These are phyloP conservation scores for Coelastrella sp. DNA, from an alignment of 139 green algal species.

Conservation along the genomic window DNA sequence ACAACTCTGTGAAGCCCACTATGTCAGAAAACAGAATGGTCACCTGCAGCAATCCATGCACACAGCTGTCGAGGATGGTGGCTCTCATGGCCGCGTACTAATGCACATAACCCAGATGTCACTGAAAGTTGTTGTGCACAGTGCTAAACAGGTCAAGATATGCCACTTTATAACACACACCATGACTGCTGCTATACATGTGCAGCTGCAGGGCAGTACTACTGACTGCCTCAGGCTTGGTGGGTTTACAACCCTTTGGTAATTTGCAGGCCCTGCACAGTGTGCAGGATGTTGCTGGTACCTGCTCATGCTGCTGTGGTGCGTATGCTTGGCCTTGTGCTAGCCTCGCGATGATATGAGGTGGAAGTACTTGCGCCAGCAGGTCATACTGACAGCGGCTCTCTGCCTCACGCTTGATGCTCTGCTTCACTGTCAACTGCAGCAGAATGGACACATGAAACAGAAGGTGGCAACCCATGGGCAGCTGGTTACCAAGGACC, in stretches of 20 bases:
- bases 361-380: conserved; percentile 14
- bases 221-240: too few relatives aligned
- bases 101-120: too few relatives aligned
- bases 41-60: conserved; percentile 7
- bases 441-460: background rate
- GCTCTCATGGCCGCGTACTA: too few relatives aligned
- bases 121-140: too few relatives aligned
- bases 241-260: too few relatives aligned
- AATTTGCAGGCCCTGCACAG: background rate
- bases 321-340: background rate
- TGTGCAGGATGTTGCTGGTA: background rate
- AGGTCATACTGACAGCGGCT: conserved; percentile 15
- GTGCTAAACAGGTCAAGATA: too few relatives aligned
- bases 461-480: background rate
- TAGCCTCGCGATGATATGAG: conserved; percentile 27
- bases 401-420: conserved; percentile 16
- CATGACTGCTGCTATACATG: too few relatives aligned
- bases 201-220: too few relatives aligned
- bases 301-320: conserved; percentile 29
- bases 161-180: too few relatives aligned
- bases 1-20: conserved; percentile 31
- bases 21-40: conserved; percentile 39
- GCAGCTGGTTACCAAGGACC: too few relatives aligned
- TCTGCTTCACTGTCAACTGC: conserved; percentile 15
- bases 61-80: too few relatives aligned